Evolutionary conservation across 1,139 yeast genomes (phyloP), one percentile per base, ranked within the genome.

Genomic region (Suhomyces bokatorum): DNA sequence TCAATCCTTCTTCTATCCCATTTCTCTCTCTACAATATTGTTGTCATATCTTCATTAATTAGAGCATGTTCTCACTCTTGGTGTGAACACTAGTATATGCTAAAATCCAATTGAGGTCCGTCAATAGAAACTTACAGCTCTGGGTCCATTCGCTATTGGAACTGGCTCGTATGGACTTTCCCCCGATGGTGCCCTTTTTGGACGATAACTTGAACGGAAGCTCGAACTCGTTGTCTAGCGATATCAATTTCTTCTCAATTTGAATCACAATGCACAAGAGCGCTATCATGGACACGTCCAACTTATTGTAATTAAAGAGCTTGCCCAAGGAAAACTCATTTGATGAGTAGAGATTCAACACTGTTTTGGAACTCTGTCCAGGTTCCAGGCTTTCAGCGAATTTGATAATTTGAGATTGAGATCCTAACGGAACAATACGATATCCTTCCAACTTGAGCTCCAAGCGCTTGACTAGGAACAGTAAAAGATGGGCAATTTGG

Each of bases 131-230:
- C 58, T 87, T 85, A 65, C 97, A 91, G 1, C 96, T 91, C 30
- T 83, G 80, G 0, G 97, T 89, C 99, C 99, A 93, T 50, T 86
- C 89, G 36, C 82, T 80, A 58, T 85, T 85, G 10, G 88, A 78
- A 2, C 89, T 81, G 2, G 89, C 77, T 43, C 85, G 70, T 13
- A 93, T 85, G 46, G 89, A 81, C 48, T 81, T 78, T 0, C 88
- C 91, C 1, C 96, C 96, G 39, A 93, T 85, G 43, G 77, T 75
- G 52, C 87, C 97, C 22, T 56, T 54, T 35, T 75, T 74, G 7
- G 49, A 37, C 3, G 66, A 54, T 60, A 57, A 76, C 16, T 71
- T 57, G 56, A 88, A 90, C 0, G 98, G 97, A 22, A 89, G 64
- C 43, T 83, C 89, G 35, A 85, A 73, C n/a, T 76, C 77, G 8